Conservation (phyloP, 164 flowering plant species). For the Akebia trifoliata region DNA sequence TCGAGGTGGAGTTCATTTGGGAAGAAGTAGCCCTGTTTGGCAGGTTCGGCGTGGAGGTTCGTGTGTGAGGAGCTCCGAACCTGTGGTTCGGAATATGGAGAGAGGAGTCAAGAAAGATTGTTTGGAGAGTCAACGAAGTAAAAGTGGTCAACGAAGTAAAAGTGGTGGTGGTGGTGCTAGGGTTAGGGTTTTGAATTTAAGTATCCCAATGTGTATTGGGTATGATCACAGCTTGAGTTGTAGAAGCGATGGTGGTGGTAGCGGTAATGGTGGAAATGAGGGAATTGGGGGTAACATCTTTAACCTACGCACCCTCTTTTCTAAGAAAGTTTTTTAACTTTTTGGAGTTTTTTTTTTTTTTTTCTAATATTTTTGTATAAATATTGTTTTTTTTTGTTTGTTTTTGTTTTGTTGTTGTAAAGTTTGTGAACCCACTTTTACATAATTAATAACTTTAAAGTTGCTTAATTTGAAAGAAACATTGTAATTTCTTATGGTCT, state of each 20-base stretch:
- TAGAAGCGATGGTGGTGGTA: slow-evolving; percentile 32
- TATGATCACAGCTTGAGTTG: slow-evolving; percentile 53
- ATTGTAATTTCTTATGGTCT: no score
- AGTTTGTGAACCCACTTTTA: no score
- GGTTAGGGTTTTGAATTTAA: slow-evolving; percentile 50
- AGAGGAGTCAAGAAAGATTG: no score
- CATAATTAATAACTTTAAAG: no score
- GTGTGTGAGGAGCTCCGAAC: slow-evolving; percentile 21
- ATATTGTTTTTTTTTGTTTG: no score
- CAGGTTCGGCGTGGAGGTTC: slow-evolving; percentile 53
- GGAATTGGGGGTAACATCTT: slow-evolving; percentile 29
- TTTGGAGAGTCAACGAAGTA: no score
- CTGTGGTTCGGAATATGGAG: slow-evolving; percentile 18
- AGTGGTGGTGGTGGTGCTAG: slow-evolving; percentile 18
- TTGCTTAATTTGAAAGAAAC: no score
- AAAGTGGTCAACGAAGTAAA: no score
- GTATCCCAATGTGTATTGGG: slow-evolving; percentile 68
- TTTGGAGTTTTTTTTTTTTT: no score
- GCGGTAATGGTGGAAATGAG: slow-evolving; percentile 7
- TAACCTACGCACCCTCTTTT: slow-evolving; percentile 54
- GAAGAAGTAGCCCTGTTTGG: slow-evolving; percentile 89
- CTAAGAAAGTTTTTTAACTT: slow-evolving; percentile 63
- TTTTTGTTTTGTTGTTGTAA: no score
- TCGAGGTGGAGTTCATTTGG: slow-evolving; percentile 64
- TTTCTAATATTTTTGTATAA: no score